Evolutionary conservation across 805 yeast genomes (phyloP).

Genomic region (Lachancea kluyveri): DNA sequence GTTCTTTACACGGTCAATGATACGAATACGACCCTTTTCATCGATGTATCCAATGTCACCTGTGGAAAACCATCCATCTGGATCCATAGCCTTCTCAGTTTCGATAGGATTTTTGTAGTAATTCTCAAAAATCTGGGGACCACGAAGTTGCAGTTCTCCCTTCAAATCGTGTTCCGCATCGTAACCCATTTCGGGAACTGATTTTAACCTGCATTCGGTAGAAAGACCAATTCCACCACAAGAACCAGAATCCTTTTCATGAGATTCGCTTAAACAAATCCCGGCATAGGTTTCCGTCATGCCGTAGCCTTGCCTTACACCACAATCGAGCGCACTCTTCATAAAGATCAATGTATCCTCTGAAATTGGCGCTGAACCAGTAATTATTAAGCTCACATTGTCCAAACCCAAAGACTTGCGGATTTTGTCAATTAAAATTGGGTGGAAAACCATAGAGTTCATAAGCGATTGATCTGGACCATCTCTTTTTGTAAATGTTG

Average conservation of each 20-base stretch:
- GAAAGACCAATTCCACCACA: slow-evolving; percentile 55
- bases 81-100: slow-evolving; percentile 45
- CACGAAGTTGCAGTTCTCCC: slow-evolving; percentile 60
- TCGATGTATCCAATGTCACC: slow-evolving; percentile 60
- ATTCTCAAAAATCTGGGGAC: slow-evolving; percentile 52
- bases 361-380: slow-evolving; percentile 70
- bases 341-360: slow-evolving; percentile 55
- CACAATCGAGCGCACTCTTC: slow-evolving; percentile 51
- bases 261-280: slow-evolving; percentile 36
- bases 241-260: slow-evolving; percentile 45
- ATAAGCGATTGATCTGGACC: slow-evolving; percentile 35
- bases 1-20: slow-evolving; percentile 73
- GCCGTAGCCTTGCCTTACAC: slow-evolving; percentile 70
- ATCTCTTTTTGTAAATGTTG: slow-evolving; percentile 25
- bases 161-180: slow-evolving; percentile 37
- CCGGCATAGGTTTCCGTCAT: slow-evolving; percentile 72
- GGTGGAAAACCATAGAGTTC: slow-evolving; percentile 31
- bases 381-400: slow-evolving; percentile 34
- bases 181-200: slow-evolving; percentile 59
- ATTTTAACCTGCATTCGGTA: slow-evolving; percentile 53
- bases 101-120: slow-evolving; percentile 54
- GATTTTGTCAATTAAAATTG: slow-evolving; percentile 36
- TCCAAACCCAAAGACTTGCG: slow-evolving; percentile 43
- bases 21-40: slow-evolving; percentile 45
- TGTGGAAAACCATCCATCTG: slow-evolving; percentile 59